Percentiles rank a stretch among this genome's conserved stretches.
These are phyloP conservation scores for Yarrowia keelungensis DNA, from an alignment of 805 yeast genomes.

Conservation along the genomic window DNA sequence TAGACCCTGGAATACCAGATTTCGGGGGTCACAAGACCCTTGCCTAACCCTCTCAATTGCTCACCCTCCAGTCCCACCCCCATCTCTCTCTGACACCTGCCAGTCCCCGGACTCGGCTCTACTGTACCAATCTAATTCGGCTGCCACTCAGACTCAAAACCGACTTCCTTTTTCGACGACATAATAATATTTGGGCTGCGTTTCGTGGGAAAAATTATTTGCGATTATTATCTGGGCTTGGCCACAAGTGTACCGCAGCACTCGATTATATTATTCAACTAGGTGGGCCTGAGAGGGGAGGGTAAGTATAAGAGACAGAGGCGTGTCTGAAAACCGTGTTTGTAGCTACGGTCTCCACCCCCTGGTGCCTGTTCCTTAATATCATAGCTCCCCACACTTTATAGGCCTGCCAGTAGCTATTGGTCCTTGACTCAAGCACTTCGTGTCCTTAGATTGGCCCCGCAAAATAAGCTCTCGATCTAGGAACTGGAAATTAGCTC, in stretches of 20 bases:
- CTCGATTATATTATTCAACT: conserved; percentile 22
- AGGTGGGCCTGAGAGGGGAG: conserved; percentile 18
- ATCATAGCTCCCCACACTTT: not conserved
- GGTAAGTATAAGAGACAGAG: too few species aligned
- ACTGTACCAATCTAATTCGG: conserved; percentile 33
- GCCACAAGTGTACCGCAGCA: conserved; percentile 33
- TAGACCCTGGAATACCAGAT: not conserved
- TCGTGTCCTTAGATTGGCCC: conserved; percentile 32
- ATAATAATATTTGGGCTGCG: conserved; percentile 22
- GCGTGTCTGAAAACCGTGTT: too few species aligned
- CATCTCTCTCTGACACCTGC: conserved; percentile 1
- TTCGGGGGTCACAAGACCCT: too few species aligned
- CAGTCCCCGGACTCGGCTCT: conserved; percentile 29
- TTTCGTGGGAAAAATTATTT: conserved; percentile 1
- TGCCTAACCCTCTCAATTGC: too few species aligned
- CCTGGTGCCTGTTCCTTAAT: too few species aligned
- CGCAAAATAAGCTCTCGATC: conserved; percentile 33
- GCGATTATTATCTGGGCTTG: conserved; percentile 22
- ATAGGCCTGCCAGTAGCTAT: too few species aligned
- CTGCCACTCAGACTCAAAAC: conserved; percentile 31
- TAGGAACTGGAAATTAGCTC: conserved; percentile 38
- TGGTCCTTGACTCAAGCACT: too few species aligned
- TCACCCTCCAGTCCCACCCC: too few species aligned
- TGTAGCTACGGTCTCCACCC: too few species aligned
- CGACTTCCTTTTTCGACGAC: conserved; percentile 33